phyloP scores from a whole-genome alignment of 345 rosid species.

The Gossypium bickii region DNA sequence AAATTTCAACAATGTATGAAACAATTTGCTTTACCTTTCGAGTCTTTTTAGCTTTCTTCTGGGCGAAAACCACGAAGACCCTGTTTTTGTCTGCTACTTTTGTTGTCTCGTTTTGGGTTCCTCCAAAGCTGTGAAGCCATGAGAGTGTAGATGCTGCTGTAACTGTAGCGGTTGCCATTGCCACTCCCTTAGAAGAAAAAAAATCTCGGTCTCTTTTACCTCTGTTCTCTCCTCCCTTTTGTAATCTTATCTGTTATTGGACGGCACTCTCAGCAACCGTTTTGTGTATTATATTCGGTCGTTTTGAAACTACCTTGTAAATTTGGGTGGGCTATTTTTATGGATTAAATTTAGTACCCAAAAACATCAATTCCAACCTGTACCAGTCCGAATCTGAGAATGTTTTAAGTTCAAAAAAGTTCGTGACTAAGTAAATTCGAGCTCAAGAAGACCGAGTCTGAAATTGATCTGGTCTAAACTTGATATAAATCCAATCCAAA shows the following conservation, averaged over 20 bases:
- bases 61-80: conserved; percentile 42
- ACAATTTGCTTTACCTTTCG: conserved; percentile 48
- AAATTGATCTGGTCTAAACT: too few relatives aligned
- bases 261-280: neutral
- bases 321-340: neutral
- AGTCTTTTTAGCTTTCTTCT: conserved; percentile 72
- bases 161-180: conserved; percentile 27
- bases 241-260: conserved; percentile 8
- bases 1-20: conserved; percentile 2
- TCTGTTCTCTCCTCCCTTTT: neutral
- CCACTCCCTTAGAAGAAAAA: neutral
- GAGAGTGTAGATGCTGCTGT: conserved; percentile 55
- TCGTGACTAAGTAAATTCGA: too few relatives aligned
- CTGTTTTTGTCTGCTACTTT: conserved; percentile 36
- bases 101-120: conserved; percentile 32
- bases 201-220: neutral
- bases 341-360: too few relatives aligned
- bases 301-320: neutral
- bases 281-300: neutral
- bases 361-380: too few relatives aligned
- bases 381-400: too few relatives aligned
- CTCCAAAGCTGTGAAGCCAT: conserved; percentile 41
- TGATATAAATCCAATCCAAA: too few relatives aligned
- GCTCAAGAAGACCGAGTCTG: too few relatives aligned
- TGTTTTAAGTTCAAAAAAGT: too few relatives aligned